Evolutionary conservation across 176 grass and related monocot genomes (phyloP), one percentile per base, ranked within the genome.

Genomic region (Alopecurus myosuroides): DNA sequence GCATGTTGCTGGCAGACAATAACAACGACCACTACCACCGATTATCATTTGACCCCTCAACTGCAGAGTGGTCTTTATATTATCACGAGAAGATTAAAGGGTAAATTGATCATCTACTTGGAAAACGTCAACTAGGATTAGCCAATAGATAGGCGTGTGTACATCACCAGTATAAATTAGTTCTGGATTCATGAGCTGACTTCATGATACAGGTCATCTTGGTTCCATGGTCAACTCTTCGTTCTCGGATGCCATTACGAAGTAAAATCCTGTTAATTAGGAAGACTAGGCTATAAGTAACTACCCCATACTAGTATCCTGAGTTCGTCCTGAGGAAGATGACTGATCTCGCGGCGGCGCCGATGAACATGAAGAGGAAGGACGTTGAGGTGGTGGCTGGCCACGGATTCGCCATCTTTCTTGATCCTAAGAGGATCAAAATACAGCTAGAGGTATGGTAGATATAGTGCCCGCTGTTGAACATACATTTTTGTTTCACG

Each of bases 351-450:
- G 72, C 52, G 74, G 72, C 52, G 74, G 60, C 78, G 1, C 72
- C 45, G 29, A 85, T 88, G 63, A 88, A 70, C 81, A 76, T 84
- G 57, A 94, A 94, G 81, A 89, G 92, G 81, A 94, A 92, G 69
- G 82, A 91, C 58, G 81, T 64, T 25, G 79, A 88, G 45, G 79
- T 87, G 64, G 44, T 87, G 70, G 44, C 20, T 14, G 68, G 20
- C 77, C 81, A 94, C 69, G 92, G 87, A 37, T 82, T 89, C 48
- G 64, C 77, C 83, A 42, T 85, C 8, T 85, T 88, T 39, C 70
- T 81, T 73, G 86, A 87, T 67, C 89, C 87, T 50, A 94, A 92
- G 70, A 94, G 85, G 71, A 79, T 87, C 48, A 94, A 85, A 71
- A 73, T 89, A 57, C 69, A 94, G 86, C 10, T 70, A 40, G 12